Evolutionary conservation across 352 stramenopile species (phyloP), one percentile per base, ranked within the genome.

Genomic region (Hyaloperonospora brassicae): DNA sequence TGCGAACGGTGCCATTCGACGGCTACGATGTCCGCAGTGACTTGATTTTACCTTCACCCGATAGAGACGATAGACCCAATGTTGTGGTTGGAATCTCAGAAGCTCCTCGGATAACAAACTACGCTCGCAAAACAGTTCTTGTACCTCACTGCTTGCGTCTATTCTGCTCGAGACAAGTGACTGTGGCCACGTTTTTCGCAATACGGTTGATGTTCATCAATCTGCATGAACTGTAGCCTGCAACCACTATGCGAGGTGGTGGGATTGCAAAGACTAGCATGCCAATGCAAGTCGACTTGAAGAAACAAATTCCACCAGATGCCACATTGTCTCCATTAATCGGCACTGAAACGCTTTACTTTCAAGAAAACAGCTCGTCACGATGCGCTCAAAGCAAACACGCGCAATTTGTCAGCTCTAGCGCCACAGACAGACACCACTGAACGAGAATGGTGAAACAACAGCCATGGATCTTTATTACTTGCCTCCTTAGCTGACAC

Each of bases 101-200:
- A 90, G 78, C 42, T 27, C 89, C 39, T 86, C 81, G 12, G 79
- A 92, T 56, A 93, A 93, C 66, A 84, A 82, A 50, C 59, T 95
- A 22, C 60, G 60, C 0, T 82, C 74, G 10, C 65, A 94, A 11
- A 76, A 79, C 21, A 78, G 93, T 27, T 89, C 86, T 57, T 53
- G 79, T n/a, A 52, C 55, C 0, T 77, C 84, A 24, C 45, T 52
- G 10, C 66, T 95, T 14, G 65, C 70, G 25, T 89, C 79, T 36
- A 65, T 95, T 17, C 85, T 78, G 27, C 79, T 94, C 39, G 79
- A 92, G 61, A 94, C 92, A 70, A 95, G 93, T 54, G 90, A 80
- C 42, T 61, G 94, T 25, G 65, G 56, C 6, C 58, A 66, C 11
- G 68, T 92, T 1, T 81, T 79, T 0, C 84, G 61, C 4, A 89